Evolutionary conservation across 2,329 filamentous ascomycete species (phyloP).

Genomic region (Neofusicoccum umdonicola): DNA sequence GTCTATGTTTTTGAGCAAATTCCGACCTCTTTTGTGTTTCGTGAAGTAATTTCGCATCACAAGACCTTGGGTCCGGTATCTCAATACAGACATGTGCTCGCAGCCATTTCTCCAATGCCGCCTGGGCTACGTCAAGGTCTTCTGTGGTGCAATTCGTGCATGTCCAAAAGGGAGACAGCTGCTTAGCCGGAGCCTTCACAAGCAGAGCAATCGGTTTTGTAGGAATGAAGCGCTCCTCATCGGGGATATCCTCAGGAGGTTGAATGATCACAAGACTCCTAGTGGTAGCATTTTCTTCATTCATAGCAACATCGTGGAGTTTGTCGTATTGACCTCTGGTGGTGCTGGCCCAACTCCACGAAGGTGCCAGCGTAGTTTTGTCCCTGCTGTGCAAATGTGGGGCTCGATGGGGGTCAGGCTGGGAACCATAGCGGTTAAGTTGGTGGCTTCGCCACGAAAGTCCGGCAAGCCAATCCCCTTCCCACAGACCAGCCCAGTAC

Average conservation of each 20-base stretch:
- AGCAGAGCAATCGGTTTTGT: neutral
- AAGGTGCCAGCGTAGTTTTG: neutral
- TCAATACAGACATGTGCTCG: neutral
- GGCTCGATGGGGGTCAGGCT: too few species aligned
- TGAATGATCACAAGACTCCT: too few species aligned
- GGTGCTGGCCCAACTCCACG: neutral
- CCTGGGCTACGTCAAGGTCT: neutral
- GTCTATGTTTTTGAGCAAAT: neutral
- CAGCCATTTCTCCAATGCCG: neutral
- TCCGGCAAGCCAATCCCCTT: neutral
- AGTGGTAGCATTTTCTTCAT: too few species aligned
- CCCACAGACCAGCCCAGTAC: neutral
- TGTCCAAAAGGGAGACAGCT: neutral
- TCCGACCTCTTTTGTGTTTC: neutral
- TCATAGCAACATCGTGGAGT: too few species aligned
- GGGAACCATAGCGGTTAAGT: too few species aligned
- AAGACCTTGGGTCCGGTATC: neutral
- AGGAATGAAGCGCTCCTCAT: neutral
- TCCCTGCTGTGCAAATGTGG: neutral
- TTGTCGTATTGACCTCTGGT: neutral
- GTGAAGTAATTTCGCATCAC: neutral
- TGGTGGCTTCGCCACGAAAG: neutral
- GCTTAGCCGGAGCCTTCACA: neutral
- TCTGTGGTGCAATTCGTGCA: neutral
- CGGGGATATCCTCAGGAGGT: too few species aligned